Evolutionary conservation across 768 basidiomycete species (phyloP).

Genomic region (Coprinopsis marcescibilis): DNA sequence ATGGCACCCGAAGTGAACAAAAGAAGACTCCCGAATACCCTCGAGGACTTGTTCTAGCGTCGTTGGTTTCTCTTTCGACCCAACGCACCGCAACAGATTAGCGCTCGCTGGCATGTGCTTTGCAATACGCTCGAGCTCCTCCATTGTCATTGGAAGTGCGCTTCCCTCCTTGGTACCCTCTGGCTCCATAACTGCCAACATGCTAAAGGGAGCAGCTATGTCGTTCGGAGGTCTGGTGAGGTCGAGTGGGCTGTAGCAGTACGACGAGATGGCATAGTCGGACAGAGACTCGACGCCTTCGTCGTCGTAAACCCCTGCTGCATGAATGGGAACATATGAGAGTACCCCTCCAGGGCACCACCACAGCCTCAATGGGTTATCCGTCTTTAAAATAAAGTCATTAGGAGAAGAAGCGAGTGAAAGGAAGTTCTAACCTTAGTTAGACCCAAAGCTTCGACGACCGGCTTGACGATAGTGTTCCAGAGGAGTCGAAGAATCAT

Average conservation of each 20-base stretch:
- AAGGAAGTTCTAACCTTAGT: neutral
- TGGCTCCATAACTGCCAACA: neutral
- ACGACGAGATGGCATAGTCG: neutral
- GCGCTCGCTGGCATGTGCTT: no score
- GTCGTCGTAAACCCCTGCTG: neutral
- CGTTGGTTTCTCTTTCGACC: no score
- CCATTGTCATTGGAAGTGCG: no score
- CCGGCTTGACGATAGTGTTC: no score
- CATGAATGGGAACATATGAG: neutral
- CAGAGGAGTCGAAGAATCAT: no score
- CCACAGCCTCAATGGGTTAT: neutral
- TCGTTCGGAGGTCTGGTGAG: neutral
- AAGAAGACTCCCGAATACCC: no score
- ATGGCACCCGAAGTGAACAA: no score
- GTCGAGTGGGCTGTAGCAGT: neutral
- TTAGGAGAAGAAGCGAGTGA: neutral
- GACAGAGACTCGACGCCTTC: neutral
- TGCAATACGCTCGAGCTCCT: no score
- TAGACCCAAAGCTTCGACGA: no score
- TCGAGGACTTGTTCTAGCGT: no score
- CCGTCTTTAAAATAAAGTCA: neutral
- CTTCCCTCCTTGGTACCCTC: no score
- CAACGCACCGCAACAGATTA: no score
- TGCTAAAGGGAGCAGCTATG: neutral
- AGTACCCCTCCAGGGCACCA: neutral